Evolutionary conservation across 108 stramenopile genomes (phyloP).

Genomic region (Skeletonema tropicum): DNA sequence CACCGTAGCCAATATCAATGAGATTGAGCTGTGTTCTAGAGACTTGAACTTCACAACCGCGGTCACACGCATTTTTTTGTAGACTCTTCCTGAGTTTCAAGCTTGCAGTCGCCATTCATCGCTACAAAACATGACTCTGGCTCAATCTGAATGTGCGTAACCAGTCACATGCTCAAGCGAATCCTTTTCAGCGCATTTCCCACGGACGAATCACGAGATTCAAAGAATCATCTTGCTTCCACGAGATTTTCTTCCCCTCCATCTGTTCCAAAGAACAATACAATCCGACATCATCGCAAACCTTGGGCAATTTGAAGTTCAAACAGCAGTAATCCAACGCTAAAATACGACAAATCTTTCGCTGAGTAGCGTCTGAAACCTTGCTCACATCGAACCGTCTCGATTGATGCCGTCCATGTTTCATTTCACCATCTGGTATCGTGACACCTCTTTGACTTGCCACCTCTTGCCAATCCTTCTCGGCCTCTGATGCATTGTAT

Average conservation of each 20-base stretch:
- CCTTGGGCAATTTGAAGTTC: conserved; percentile 41
- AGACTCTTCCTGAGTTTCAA: too few relatives aligned
- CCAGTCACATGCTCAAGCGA: too few relatives aligned
- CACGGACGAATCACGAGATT: too few relatives aligned
- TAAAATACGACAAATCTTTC: conserved; percentile 35
- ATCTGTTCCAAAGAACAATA: conserved; percentile 34
- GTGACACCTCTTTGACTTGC: conserved; percentile 31
- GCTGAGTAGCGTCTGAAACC: conserved; percentile 39
- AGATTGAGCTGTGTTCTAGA: too few relatives aligned
- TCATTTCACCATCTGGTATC: conserved; percentile 23
- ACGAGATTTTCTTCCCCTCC: background rate
- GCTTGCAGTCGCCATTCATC: background rate
- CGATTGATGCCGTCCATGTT: conserved; percentile 30
- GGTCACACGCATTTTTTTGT: too few relatives aligned
- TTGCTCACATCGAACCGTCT: conserved; percentile 37
- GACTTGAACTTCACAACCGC: too few relatives aligned
- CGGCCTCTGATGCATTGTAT: conserved; percentile 45
- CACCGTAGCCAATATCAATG: too few relatives aligned
- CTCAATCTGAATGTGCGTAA: too few relatives aligned
- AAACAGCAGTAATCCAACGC: conserved; percentile 54
- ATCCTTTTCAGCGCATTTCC: too few relatives aligned
- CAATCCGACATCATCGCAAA: conserved; percentile 23
- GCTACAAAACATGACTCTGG: too few relatives aligned
- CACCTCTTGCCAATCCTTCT: conserved; percentile 35
- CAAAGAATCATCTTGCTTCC: background rate